A percentile compares a stretch with the other conserved stretches of the same genome.
phyloP scores from a whole-genome alignment of 2,329 filamentous ascomycete species.

The Aspergillus tubingensis region DNA sequence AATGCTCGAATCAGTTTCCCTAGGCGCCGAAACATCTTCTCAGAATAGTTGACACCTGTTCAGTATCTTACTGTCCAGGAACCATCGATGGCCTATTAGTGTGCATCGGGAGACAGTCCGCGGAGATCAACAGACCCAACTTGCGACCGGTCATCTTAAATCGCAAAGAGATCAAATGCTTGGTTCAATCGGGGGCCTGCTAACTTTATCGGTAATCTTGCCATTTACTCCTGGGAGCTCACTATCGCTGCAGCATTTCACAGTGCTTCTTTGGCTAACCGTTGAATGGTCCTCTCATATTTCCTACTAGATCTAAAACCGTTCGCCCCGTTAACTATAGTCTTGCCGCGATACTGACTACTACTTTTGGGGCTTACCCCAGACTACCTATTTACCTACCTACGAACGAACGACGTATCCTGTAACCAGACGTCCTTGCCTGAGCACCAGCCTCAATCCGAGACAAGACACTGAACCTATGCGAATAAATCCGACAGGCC shows the following conservation, averaged over 20 bases:
- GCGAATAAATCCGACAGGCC: not conserved
- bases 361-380: not conserved
- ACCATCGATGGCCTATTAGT: not conserved
- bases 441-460: not conserved
- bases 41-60: not conserved
- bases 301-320: not conserved
- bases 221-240: not conserved
- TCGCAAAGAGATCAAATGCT: not conserved
- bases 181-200: not conserved
- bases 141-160: not conserved
- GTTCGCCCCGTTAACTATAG: not conserved
- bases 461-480: not conserved
- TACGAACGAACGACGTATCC: not conserved
- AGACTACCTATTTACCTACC: not conserved
- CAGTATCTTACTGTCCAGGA: not conserved
- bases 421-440: not conserved
- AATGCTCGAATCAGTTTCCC: not conserved
- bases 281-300: not conserved
- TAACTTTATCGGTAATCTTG: not conserved
- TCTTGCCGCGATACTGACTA: not conserved
- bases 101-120: not conserved
- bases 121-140: not conserved
- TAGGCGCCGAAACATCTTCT: too few species aligned
- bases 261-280: not conserved
- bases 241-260: not conserved